Percentiles rank a stretch among this genome's conserved stretches.
These are phyloP conservation scores for Boletus coccyginus DNA, from an alignment of 768 basidiomycete species.

Conservation along the genomic window DNA sequence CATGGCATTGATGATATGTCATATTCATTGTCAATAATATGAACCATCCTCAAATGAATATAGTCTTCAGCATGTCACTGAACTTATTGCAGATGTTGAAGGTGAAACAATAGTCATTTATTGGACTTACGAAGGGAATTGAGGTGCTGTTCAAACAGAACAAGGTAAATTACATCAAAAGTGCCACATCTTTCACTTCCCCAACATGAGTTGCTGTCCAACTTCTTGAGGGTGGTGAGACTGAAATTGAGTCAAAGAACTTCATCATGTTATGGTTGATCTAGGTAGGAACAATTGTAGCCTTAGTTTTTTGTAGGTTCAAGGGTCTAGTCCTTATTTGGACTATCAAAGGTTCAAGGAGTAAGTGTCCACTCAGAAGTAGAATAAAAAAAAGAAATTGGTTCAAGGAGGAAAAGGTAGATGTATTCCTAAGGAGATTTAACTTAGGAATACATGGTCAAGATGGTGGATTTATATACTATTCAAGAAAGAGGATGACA, in stretches of 20 bases:
- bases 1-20: conserved; percentile 91
- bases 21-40: background rate
- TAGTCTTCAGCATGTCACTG: conserved; percentile 70
- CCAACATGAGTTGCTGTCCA: conserved; percentile 63
- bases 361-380: too few species aligned
- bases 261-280: conserved; percentile 72
- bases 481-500: too few species aligned
- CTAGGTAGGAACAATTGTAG: too few species aligned
- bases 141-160: conserved; percentile 95
- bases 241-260: conserved; percentile 88
- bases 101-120: conserved; percentile 85
- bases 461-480: too few species aligned
- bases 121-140: conserved; percentile 85
- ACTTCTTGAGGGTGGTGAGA: conserved; percentile 80
- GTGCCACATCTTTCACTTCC: conserved; percentile 82
- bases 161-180: conserved; percentile 99
- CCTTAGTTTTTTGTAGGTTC: too few species aligned
- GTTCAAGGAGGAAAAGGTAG: too few species aligned
- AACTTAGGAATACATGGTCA: too few species aligned
- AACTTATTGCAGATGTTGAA: conserved; percentile 91
- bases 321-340: too few species aligned
- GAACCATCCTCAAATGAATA: conserved; percentile 22
- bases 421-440: too few species aligned
- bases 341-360: too few species aligned
- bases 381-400: too few species aligned